Evolutionary conservation across 495 filamentous ascomycete species (phyloP), one percentile per base, ranked within the genome.

Genomic region (Thozetella sp.): DNA sequence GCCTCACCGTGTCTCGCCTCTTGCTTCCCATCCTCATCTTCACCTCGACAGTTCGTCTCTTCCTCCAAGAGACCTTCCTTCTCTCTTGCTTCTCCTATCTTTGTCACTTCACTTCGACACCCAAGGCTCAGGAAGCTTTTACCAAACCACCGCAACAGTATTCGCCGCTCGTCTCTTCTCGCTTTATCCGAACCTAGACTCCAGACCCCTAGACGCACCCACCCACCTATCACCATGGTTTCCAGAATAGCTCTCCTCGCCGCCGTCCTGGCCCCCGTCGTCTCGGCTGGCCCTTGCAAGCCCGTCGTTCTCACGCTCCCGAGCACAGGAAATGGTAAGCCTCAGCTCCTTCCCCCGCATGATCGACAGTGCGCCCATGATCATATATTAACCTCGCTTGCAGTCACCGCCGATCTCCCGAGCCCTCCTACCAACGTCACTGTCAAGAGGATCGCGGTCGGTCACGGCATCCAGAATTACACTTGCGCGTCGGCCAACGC

Each of bases 391-490:
- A 15, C 17, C 65, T 53, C 66, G 63, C n/a, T n/a, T 48, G 43
- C 43, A 48, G 43, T n/a, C 20, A 70, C 62, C 30, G 58, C 54
- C 1, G 64, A 79, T 17, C 80, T 91, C 17, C 75, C 80, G 6
- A 27, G 63, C 0, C 85, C 87, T 2, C 69, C 73, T 12, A 27
- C 72, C 12, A 71, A 70, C 55, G 60, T 85, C 34, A 72, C 67
- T 13, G 78, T 92, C 56, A 83, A 85, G 70, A 82, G 84, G 68
- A 80, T 92, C 63, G 84, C 81, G 55, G 58, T 92, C 55, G 90
- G 89, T 63, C 86, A 86, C 27, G 90, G 90, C 55, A 86, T 88
- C 60, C 90, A 93, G 65, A 93, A 93, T 77, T 93, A 93, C 77
- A 89, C 84, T 24, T 93, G 90, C 69, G 55, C 64, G 15, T 63